A percentile compares a stretch with the other conserved stretches of the same genome.
phyloP scores from a whole-genome alignment of 2,329 filamentous ascomycete genomes.

The Penicillium corylophilum region DNA sequence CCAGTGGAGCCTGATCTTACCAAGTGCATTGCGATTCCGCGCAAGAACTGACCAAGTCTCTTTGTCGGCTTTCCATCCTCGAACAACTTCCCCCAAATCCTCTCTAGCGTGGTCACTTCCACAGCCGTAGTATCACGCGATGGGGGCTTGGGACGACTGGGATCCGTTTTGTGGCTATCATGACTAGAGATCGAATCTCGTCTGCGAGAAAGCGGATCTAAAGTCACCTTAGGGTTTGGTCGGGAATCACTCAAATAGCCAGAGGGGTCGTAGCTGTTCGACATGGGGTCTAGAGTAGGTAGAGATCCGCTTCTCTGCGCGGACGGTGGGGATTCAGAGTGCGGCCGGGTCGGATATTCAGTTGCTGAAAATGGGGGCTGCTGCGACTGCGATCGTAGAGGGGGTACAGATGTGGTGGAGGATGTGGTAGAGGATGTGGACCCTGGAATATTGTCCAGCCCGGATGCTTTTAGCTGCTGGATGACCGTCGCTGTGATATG shows the following conservation, averaged over 20 bases:
- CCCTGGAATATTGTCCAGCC: constrained; percentile 34
- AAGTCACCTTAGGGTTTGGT: constrained; percentile 22
- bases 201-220: constrained; percentile 24
- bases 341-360: constrained; percentile 13
- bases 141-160: constrained; percentile 37
- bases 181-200: constrained; percentile 38
- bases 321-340: constrained; percentile 19
- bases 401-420: constrained; percentile 26
- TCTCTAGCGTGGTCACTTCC: constrained; percentile 63
- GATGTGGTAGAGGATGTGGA: constrained; percentile 25
- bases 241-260: constrained; percentile 23
- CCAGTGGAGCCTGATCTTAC: constrained; percentile 42
- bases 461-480: constrained; percentile 55
- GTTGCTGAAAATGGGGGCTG: constrained; percentile 22
- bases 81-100: constrained; percentile 76
- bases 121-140: constrained; percentile 41
- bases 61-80: constrained; percentile 65
- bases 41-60: constrained; percentile 68
- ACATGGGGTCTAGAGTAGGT: constrained; percentile 14
- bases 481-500: constrained; percentile 61
- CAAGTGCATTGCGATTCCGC: constrained; percentile 71
- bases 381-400: constrained; percentile 22
- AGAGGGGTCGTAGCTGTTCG: constrained; percentile 11
- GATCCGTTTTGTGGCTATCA: constrained; percentile 30
- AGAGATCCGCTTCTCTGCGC: constrained; percentile 21